Base-by-base conservation (phyloP, 2,329 filamentous ascomycete species). In the Fusarium miscanthi region DNA sequence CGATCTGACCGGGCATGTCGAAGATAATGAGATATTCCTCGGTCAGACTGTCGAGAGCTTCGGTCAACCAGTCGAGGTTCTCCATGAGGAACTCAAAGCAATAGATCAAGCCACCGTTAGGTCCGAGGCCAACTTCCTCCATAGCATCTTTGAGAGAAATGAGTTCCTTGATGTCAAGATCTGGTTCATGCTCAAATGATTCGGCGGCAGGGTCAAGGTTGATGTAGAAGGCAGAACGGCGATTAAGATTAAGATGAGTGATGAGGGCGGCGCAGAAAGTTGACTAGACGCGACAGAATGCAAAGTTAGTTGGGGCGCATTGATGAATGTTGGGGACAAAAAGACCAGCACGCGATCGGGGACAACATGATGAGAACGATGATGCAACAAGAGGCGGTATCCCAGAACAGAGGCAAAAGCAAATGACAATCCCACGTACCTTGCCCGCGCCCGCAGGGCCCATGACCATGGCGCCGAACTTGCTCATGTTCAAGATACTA, bases 1-100 rank as follows among this genome's bases (percentile, higher is more conserved):
- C 96, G 82, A 99, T 98, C 85, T 99, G 96, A 63, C 96, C 96
- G 1, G 96, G 96, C 93, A 98, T 98, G 84, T 99, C 96, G 84
- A 99, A 94, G 72, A 99, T 93, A 82, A 98, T 97, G 71, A 99
- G 89, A 82, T 97, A 98, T 78, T 98, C 96, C 78, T 99, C 96
- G 14, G 94, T 95, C 63, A 97, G 86, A 45, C 91, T 89, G 77
- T 97, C 94, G 62, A 98, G 90, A 23, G 93, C 91, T 71, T 97
- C 93, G 51, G 93, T 93, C 54, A 98, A 85, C 83, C 96, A 98
- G 83, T 97, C 94, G 71, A 97, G 90, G 80, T 98, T 97, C 81
- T 97, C 93, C 80, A 97, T 91, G 49, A 98, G 89, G 81, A 97
- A 97, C 83, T 98, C 95, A 83, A 98, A 97, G 84, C 95, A 98